phyloP scores from a whole-genome alignment of 208 protist genomes.

The Acanthamoeba divionensis region DNA sequence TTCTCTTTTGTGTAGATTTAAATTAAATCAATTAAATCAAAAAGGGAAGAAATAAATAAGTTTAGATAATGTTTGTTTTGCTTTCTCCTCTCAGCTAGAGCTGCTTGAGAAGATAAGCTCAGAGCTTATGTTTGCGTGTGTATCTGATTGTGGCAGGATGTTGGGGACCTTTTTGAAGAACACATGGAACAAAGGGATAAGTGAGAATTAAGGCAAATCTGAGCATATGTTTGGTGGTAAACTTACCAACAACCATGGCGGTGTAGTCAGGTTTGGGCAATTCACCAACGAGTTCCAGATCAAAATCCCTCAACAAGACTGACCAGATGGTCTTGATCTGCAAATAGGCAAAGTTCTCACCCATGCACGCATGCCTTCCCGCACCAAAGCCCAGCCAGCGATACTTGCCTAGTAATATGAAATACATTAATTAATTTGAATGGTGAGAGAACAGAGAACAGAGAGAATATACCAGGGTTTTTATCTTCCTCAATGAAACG shows the following conservation, averaged over 20 bases:
- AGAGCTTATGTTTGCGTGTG: neutral
- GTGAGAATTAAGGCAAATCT: neutral
- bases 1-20: too few species aligned
- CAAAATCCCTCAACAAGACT: constrained; percentile 85
- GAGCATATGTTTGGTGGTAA: neutral
- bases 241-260: constrained; percentile 56
- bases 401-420: constrained; percentile 60
- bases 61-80: too few species aligned
- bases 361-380: constrained; percentile 77
- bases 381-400: constrained; percentile 87
- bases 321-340: constrained; percentile 90
- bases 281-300: constrained; percentile 82
- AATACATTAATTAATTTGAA: neutral
- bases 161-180: neutral
- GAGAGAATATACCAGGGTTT: neutral
- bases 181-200: neutral
- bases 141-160: constrained; percentile 19
- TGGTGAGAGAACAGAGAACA: neutral
- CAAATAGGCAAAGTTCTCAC: constrained; percentile 89
- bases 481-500: constrained; percentile 67
- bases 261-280: constrained; percentile 86
- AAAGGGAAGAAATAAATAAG: too few species aligned
- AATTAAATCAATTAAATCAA: too few species aligned
- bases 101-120: too few species aligned
- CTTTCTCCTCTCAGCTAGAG: too few species aligned